Evolutionary conservation across 768 basidiomycete genomes (phyloP), one percentile per base, ranked within the genome.

Genomic region (Trametes meyenii): DNA sequence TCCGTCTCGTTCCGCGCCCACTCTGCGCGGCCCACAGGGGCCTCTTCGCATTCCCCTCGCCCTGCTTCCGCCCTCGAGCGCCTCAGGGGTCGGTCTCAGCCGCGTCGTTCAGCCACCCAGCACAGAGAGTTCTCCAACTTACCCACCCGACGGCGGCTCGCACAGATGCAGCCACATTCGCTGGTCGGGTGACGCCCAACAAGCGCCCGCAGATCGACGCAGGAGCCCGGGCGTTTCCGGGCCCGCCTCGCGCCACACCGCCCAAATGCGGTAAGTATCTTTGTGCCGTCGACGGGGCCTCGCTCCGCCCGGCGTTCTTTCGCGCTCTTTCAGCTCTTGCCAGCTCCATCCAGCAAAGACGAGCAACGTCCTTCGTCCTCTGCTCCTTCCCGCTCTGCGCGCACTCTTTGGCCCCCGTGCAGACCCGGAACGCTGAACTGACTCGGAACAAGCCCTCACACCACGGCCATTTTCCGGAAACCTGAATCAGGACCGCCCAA

Each of bases 1-100:
- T 54, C 60, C 60, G 60, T 55, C 52, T 61, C 26, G 36, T 61
- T 55, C 60, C 60, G 60, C 39, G 29, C n/a, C 42, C 51, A 3
- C 55, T 10, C 14, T 29, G 46, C 55, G 17, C 13, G 12, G 29
- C 33, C 21, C 35, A 11, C 13, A 38, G 29, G 50, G 54, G 1
- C 40, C n/a, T 46, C 54, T 19, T 12, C 17, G 29, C 3, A 7
- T 11, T 17, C 33, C 19, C 35, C 10, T 24, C 14, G 33, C 21
- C 21, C 24, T 24, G 12, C 21, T 10, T 21, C 24, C 21, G 45
- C 39, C 39, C 39, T 12, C 39, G 5, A 40, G 39, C 12, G 39
- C 17, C 17, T 12, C 39, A 14, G 17, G 39, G 39, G 39, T 13
- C 17, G 4, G 39, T 12, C 13, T n/a, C 12, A 14, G 39, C 39